Base-by-base conservation (phyloP, 148 eudicot species). In the Cornus florida region DNA sequence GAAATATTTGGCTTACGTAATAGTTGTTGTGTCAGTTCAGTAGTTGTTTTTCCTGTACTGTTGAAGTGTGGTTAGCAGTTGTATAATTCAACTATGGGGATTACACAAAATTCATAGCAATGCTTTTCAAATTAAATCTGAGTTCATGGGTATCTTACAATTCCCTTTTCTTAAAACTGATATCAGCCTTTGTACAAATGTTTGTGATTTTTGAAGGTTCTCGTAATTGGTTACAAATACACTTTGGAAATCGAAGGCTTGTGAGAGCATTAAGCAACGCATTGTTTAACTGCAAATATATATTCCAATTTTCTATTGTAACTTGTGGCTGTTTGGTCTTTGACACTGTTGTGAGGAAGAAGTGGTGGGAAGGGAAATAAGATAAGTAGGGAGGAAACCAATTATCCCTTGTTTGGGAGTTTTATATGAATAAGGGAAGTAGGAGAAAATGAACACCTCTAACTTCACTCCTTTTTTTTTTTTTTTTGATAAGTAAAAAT, bases 91-190 rank as follows among this genome's bases (percentile, higher is more conserved):
- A 76, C 62, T 46, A 69, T 46, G 19, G 24, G 22, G 32, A 60
- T n/a, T 48, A 23, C 43, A 13, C 19, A 17, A 35, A 16, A 13
- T 7, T 24, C 11, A 28, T 46, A 5, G 50, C 19, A 66, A 16
- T 66, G 28, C 22, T 43, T 43, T 39, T 22, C n/a, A 10, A 60
- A 62, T 67, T 50, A 24, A 59, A 48, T 75, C 38, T 65, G 64
- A 76, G 46, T 67, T 19, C 39, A 31, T 41, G 38, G 28, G 19
- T 23, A 67, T n/a, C 31, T 48, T 48, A 19, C 8, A 38, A 46
- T 66, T 67, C 79, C 38, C 28, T 76, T 33, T 39, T 53, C 66
- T 69, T 69, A 48, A 23, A 66, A 59, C 24, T 65, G 71, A 23
- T 16, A 77, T 68, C 68, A 13, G 13, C 48, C 72, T 77, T 33